Percentiles rank a stretch among this genome's conserved stretches.
Conservation (phyloP, 495 filamentous ascomycete genomes). For the Astrothelium subdiscretum region DNA sequence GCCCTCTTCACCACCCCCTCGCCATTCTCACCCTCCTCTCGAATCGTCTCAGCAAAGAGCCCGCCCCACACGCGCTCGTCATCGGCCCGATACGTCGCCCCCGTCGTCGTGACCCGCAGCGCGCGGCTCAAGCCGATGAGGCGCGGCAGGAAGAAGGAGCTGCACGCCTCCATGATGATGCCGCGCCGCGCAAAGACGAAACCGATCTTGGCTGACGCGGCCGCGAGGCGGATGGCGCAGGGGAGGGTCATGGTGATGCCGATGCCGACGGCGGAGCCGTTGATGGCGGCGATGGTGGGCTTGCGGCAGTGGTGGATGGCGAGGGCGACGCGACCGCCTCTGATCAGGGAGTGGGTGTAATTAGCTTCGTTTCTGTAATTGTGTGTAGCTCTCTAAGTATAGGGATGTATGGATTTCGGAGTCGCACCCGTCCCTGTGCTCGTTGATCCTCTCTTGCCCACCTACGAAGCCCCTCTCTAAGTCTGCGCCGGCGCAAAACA, state of each 20-base stretch:
- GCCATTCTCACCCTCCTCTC: background rate
- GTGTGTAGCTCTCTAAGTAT: too few species aligned
- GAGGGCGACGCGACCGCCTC: conserved; percentile 44
- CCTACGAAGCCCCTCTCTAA: conserved; percentile 41
- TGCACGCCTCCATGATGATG: conserved; percentile 50
- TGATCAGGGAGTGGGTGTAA: conserved; percentile 14
- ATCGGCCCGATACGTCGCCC: conserved; percentile 31
- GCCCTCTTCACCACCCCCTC: conserved; percentile 44
- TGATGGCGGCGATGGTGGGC: conserved; percentile 52
- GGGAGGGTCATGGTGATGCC: conserved; percentile 60
- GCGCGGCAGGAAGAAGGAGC: conserved; percentile 51
- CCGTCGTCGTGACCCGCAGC: conserved; percentile 47
- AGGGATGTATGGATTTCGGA: background rate
- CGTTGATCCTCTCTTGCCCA: conserved; percentile 20
- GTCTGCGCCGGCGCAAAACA: conserved; percentile 58
- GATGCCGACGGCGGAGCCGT: conserved; percentile 54
- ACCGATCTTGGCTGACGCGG: conserved; percentile 44
- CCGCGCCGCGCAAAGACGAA: conserved; percentile 55
- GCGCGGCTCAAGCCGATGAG: conserved; percentile 46
- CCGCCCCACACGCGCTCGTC: background rate
- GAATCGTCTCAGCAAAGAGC: background rate
- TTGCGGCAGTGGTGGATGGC: conserved; percentile 52
- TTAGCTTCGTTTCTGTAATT: background rate
- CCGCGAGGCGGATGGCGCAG: conserved; percentile 45
- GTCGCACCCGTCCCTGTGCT: conserved; percentile 38